Evolutionary conservation across 2,329 filamentous ascomycete genomes (phyloP), one percentile per base, ranked within the genome.

Genomic region (Claviceps sp.): DNA sequence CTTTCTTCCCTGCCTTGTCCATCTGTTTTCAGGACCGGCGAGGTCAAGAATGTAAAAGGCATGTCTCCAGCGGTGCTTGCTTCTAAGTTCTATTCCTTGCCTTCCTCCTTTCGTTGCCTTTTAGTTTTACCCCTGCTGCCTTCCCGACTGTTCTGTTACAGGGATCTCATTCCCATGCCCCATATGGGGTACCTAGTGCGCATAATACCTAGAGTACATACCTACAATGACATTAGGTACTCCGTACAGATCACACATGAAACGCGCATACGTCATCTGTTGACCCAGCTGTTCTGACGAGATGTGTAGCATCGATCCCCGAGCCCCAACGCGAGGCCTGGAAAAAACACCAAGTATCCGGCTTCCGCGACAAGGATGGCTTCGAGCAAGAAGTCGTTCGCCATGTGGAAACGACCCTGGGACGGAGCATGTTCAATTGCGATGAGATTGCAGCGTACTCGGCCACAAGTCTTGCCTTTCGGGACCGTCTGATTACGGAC

Each of bases 351-450:
- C 71, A 78, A 57, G 79, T 79, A 51, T 72, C 78, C 59, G 82
- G 79, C 55, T 96, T 96, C 71, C 77, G 74, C 56, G 82, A 77
- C 60, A 82, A 88, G 66, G 88, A 95, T 18, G 85, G 88, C 53
- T 96, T 97, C 64, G 75, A 93, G 74, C 81, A 74, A 66, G 90
- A 95, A 65, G 78, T 94, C 53, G 88, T 98, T 57, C 84, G 85
- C 58, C 93, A 98, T 74, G 87, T 98, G 63, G 93, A 98, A 72
- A 97, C 93, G 3, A 95, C 90, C 3, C 78, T 98, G 55, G 93
- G 93, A 56, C 87, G 93, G 55, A 96, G 90, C 63, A 81, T 98
- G 67, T 97, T 91, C 79, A 98, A 98, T 71, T 98, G 93, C 71
- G 90, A 98, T 73, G 93, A 98, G 71, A 78, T 80, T 51, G 93